Base-by-base conservation (phyloP, 1,139 yeast species). In the Blastobotrys raffinosifermentans region DNA sequence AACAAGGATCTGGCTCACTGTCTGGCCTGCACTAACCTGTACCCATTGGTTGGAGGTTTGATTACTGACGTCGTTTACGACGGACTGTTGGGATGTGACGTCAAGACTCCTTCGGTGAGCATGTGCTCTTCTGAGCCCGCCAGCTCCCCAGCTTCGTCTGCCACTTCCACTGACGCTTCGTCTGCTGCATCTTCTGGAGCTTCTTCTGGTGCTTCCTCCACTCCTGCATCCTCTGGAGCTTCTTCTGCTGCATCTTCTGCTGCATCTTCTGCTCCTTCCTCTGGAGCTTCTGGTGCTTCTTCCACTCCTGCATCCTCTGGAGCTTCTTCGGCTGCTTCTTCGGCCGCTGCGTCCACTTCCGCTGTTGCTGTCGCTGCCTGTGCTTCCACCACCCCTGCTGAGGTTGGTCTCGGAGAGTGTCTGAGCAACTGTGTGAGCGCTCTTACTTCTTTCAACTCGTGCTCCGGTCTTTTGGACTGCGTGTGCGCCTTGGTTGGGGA, bases 331-430 rank as follows among this genome's bases (percentile, higher is more conserved):
- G 25, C 23, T 6, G 17, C 32, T 5, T 19, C 21, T 19, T 7
- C 21, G 6, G 21, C 8, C 18, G 9, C 32, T 30, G 14, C 32
- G 32, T 4, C 32, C 32, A n/a, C 27, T 6, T 14, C 7, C 14
- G 11, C 14, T 14, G 19, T 6, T n/a, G 14, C 31, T 14, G 15
- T 29, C 23, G 23, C 32, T 17, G 17, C 35, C 4, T 35, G 38
- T 19, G 31, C 27, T 23, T 17, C 35, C 19, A 31, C 38, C 11
- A 31, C 38, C 13, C 25, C 27, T 11, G 33, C 34, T 14, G 38
- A 30, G 23, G 34, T 29, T 13, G 11, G 23, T 17, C 19, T 35
- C 18, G 38, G 38, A 8, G 31, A 35, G 11, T 35, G 38, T 21
- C 18, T 32, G 17, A 26, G 19, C 31, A 18, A 16, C 16, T 33